Base-by-base conservation (phyloP, 1,139 yeast genomes). In the Candida dubliniensis region DNA sequence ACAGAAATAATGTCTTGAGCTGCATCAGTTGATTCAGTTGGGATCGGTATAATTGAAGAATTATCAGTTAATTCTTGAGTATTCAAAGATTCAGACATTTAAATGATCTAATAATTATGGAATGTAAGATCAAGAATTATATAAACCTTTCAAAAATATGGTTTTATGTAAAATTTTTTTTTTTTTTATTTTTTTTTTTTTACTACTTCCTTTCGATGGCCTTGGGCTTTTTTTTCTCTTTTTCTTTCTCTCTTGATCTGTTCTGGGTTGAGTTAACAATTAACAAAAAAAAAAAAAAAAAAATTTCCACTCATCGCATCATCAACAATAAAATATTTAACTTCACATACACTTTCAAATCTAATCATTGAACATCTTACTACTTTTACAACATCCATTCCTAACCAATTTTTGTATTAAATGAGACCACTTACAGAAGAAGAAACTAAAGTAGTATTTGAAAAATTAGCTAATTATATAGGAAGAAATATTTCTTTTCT, bases 391-490 rank as follows among this genome's bases (percentile, higher is more conserved):
- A 12, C 4, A 30, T 4, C 7, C 12, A 13, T 23, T 23, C 14
- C 31, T 26, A 32, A 11, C 34, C 31, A n/a, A n/a, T n/a, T n/a
- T n/a, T n/a, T n/a, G n/a, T n/a, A n/a, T n/a, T n/a, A n/a, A n/a
- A 93, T 93, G 99, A 85, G 99, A 76, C 89, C 93, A 43, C 79
- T 93, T 55, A 93, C 99, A 53, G 99, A 93, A 66, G 96, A 89
- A 66, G 99, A 93, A 64, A 93, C 99, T 36, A 89, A 87, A 63
- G 95, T 87, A 27, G 96, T 93, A 38, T 93, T 93, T 64, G 99
- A 93, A 64, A 93, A 93, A 68, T 81, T 93, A 46, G 97, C 98
- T 50, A 93, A 87, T 65, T 95, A 93, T 61, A 88, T 93, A 52
- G 99, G 99, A 12, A 79, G 97, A 65, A 93, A 93, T 66, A 91